phyloP scores from a whole-genome alignment of 768 basidiomycete species.

The Boletus reticulatus region DNA sequence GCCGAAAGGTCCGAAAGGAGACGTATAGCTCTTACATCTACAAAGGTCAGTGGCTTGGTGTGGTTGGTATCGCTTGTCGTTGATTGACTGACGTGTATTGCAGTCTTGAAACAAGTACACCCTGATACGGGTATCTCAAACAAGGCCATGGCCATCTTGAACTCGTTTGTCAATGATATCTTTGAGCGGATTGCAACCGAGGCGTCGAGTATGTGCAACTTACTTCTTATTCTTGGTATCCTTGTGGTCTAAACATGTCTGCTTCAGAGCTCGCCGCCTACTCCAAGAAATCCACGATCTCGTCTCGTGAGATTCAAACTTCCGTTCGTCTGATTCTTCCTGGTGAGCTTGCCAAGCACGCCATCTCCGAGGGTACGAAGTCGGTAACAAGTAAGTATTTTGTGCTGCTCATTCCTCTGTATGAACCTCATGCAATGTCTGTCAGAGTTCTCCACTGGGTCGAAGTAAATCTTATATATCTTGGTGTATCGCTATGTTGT shows the following conservation, averaged over 20 bases:
- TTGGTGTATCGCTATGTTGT: constrained; percentile 33
- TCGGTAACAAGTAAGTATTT: constrained; percentile 59
- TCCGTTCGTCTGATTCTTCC: constrained; percentile 80
- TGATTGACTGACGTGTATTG: neutral
- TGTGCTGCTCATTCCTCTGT: neutral
- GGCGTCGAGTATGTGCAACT: constrained; percentile 54
- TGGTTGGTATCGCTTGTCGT: neutral
- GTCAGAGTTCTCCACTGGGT: constrained; percentile 59
- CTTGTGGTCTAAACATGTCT: neutral
- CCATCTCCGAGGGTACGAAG: constrained; percentile 83
- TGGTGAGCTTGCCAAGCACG: constrained; percentile 85
- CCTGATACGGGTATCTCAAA: constrained; percentile 93
- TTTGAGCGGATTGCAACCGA: constrained; percentile 79
- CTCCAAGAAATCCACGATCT: constrained; percentile 89
- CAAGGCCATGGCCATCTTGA: constrained; percentile 82
- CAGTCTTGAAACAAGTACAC: constrained; percentile 89
- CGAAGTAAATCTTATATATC: constrained; percentile 42
- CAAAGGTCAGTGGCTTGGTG: constrained; percentile 50
- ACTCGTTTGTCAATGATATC: constrained; percentile 84
- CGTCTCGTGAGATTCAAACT: constrained; percentile 89
- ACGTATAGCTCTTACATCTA: constrained; percentile 86
- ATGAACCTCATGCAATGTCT: constrained; percentile 10
- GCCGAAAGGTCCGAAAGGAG: constrained; percentile 77
- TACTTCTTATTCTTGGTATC: neutral
- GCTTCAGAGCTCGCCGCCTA: constrained; percentile 73